phyloP scores from a whole-genome alignment of 305 asterid genomes.

The Withania somnifera region DNA sequence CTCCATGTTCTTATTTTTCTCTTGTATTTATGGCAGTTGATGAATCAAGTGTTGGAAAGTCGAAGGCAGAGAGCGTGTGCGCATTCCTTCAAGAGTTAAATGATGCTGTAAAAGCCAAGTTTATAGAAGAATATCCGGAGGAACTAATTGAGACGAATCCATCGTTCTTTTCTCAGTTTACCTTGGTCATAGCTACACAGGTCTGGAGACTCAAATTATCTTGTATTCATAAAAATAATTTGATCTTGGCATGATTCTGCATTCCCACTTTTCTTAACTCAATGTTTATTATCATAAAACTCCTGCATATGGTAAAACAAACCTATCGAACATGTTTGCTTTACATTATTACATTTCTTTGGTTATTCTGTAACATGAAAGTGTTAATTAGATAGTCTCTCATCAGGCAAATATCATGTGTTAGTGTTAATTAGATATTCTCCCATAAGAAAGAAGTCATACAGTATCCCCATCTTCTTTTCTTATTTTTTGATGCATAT shows the following conservation, averaged over 20 bases:
- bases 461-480: not conserved
- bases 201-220: constrained; percentile 17
- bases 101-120: constrained; percentile 92
- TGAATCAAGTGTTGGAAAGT: constrained; percentile 78
- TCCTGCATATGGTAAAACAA: not conserved
- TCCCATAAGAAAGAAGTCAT: not conserved
- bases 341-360: not conserved
- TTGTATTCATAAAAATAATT: not conserved
- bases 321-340: not conserved
- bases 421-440: not conserved
- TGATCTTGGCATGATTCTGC: not conserved
- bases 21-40: constrained; percentile 41
- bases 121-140: constrained; percentile 76
- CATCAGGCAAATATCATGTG: not conserved
- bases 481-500: not conserved
- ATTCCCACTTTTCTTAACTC: not conserved
- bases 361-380: not conserved
- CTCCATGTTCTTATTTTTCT: not conserved
- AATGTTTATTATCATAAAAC: not conserved
- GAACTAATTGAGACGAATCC: constrained; percentile 68
- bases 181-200: constrained; percentile 92
- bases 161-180: constrained; percentile 80
- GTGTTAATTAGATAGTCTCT: not conserved
- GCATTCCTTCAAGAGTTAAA: constrained; percentile 91
- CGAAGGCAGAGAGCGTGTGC: constrained; percentile 85